phyloP scores from a whole-genome alignment of 306 rosid species.

The Boehmeria nivea region DNA sequence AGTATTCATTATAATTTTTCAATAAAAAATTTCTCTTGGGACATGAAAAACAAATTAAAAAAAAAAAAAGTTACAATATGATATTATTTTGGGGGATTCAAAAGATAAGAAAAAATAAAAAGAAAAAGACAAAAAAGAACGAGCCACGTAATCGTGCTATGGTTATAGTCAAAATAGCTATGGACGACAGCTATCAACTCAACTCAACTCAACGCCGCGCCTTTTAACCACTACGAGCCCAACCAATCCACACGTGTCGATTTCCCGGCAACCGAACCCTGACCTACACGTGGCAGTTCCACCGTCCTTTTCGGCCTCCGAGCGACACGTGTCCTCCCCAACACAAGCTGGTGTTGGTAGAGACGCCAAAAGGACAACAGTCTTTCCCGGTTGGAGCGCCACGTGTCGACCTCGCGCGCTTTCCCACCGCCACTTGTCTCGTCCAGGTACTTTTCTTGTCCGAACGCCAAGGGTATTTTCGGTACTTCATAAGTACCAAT shows the following conservation, averaged over 20 bases:
- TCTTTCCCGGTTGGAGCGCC: constrained; percentile 29
- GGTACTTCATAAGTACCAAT: constrained; percentile 16
- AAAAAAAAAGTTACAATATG: no score
- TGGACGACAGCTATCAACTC: constrained; percentile 23
- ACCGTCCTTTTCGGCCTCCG: no score
- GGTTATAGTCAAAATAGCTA: neutral
- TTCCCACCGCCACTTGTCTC: constrained; percentile 42
- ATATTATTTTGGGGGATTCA: no score
- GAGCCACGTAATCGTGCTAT: neutral
- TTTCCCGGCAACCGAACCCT: neutral
- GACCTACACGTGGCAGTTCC: constrained; percentile 35
- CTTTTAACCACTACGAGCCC: constrained; percentile 18
- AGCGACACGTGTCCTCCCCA: constrained; percentile 52
- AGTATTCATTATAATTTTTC: no score
- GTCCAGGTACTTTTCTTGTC: constrained; percentile 22
- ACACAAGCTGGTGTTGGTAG: constrained; percentile 19
- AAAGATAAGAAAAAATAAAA: no score
- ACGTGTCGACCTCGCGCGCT: constrained; percentile 40
- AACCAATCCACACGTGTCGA: constrained; percentile 30
- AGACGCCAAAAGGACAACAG: constrained; percentile 34
- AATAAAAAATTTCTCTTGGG: no score
- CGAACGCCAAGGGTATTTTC: constrained; percentile 39
- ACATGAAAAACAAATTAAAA: no score
- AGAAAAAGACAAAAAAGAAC: no score
- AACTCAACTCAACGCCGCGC: constrained; percentile 29